These are phyloP conservation scores for Hemerocallis citrina DNA, from an alignment of 106 monocot genomes.

Conservation along the genomic window DNA sequence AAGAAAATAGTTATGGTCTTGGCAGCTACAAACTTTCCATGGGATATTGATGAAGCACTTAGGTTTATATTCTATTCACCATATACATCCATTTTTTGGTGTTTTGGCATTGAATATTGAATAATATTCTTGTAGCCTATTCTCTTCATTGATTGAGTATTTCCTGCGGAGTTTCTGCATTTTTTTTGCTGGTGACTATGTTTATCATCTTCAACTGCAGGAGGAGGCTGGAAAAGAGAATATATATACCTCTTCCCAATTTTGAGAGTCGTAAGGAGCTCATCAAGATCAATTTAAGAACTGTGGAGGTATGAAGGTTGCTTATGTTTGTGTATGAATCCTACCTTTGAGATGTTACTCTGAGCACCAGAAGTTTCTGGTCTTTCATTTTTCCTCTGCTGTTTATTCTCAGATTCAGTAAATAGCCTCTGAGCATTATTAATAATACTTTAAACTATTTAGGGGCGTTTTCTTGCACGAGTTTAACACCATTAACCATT, in stretches of 20 bases:
- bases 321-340: not conserved
- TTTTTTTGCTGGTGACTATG: not conserved
- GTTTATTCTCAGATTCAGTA: too few species aligned
- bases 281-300: slow-evolving; percentile 84
- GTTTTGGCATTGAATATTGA: not conserved
- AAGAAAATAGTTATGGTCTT: slow-evolving; percentile 96
- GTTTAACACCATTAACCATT: too few species aligned
- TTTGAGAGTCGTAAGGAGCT: slow-evolving; percentile 96
- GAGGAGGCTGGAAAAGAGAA: slow-evolving; percentile 91
- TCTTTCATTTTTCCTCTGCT: too few species aligned
- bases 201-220: slow-evolving; percentile 29
- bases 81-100: not conserved
- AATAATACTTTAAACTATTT: too few species aligned
- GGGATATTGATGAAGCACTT: slow-evolving; percentile 99
- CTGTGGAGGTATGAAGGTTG: slow-evolving; percentile 88
- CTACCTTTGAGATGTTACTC: not conserved
- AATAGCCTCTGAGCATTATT: too few species aligned
- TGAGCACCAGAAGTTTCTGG: too few species aligned
- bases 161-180: not conserved
- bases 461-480: too few species aligned
- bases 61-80: slow-evolving; percentile 35
- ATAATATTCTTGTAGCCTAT: not conserved
- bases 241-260: slow-evolving; percentile 95
- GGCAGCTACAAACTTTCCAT: slow-evolving; percentile 98
- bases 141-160: not conserved